These are phyloP conservation scores for Pseudogymnoascus sp. DNA, from an alignment of 2,329 filamentous ascomycete genomes.

Conservation along the genomic window DNA sequence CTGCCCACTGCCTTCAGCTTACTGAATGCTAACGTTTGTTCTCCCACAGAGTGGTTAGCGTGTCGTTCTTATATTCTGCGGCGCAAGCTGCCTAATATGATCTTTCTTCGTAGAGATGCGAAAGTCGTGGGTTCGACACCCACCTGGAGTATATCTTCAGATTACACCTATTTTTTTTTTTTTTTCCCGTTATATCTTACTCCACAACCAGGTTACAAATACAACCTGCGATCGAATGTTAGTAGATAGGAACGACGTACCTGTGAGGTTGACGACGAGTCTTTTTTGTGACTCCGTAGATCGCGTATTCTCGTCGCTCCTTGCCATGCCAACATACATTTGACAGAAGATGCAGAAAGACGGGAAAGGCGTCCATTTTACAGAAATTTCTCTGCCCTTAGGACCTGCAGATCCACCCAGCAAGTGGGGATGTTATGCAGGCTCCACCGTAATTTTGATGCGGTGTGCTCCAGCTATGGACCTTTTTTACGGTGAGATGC, in stretches of 20 bases:
- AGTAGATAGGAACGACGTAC: not conserved
- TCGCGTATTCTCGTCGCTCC: not conserved
- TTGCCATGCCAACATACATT: not conserved
- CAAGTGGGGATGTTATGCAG: not conserved
- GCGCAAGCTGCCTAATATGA: constrained; percentile 23
- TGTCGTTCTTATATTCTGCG: constrained; percentile 32
- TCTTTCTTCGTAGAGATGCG: constrained; percentile 28
- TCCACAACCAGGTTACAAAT: not conserved
- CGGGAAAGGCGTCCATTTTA: not conserved
- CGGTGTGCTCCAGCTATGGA: not conserved
- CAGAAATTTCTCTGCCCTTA: not conserved
- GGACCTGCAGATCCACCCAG: not conserved
- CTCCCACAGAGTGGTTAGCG: constrained; percentile 31
- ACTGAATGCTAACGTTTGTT: constrained; percentile 10
- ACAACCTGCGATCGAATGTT: not conserved
- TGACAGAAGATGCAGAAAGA: not conserved
- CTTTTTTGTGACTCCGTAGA: not conserved
- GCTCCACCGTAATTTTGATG: not conserved
- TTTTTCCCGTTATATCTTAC: not conserved
- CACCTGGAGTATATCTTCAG: constrained; percentile 26
- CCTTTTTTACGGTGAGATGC: not conserved
- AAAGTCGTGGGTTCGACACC: constrained; percentile 34
- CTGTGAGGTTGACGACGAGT: not conserved
- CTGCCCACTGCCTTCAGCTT: constrained; percentile 7
- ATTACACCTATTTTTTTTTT: not conserved